These are phyloP conservation scores for Penicillium vulpinum DNA, from an alignment of 2,329 filamentous ascomycete species.

Conservation along the genomic window DNA sequence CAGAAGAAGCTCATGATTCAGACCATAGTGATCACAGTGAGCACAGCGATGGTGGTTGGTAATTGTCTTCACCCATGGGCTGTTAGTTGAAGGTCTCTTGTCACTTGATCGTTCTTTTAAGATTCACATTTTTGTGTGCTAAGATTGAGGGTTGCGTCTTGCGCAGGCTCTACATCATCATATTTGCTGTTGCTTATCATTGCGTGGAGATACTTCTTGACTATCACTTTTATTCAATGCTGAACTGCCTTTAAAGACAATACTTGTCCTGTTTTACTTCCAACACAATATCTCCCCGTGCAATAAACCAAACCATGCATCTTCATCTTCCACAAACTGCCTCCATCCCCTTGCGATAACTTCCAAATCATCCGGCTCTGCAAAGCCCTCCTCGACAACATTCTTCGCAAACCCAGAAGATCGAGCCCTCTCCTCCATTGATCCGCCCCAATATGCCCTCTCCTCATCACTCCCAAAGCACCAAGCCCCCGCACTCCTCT, in stretches of 20 bases:
- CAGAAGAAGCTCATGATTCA: slow-evolving; percentile 5
- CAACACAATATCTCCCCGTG: slow-evolving; percentile 43
- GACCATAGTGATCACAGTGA: slow-evolving; percentile 13
- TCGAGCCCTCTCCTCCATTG: slow-evolving; percentile 33
- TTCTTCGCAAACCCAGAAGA: slow-evolving; percentile 32
- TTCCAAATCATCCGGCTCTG: slow-evolving; percentile 33
- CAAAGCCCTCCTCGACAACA: slow-evolving; percentile 33
- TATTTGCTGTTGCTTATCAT: neutral
- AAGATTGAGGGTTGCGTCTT: neutral
- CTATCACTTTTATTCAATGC: neutral
- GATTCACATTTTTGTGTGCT: neutral
- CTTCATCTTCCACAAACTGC: slow-evolving; percentile 34
- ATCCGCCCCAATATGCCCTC: slow-evolving; percentile 37
- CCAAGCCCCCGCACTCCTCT: slow-evolving; percentile 36
- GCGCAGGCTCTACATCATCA: neutral
- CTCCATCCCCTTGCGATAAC: slow-evolving; percentile 36
- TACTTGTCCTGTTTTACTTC: slow-evolving; percentile 20
- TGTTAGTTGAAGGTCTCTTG: neutral
- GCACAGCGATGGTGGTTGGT: slow-evolving; percentile 1
- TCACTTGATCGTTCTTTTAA: neutral
- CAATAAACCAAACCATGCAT: slow-evolving; percentile 40
- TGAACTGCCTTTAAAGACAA: neutral
- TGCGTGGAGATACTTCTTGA: neutral
- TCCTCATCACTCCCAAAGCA: slow-evolving; percentile 37
- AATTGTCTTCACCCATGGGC: neutral